Evolutionary conservation across 139 green algal species (phyloP).

Genomic region (Gonium pectorale): DNA sequence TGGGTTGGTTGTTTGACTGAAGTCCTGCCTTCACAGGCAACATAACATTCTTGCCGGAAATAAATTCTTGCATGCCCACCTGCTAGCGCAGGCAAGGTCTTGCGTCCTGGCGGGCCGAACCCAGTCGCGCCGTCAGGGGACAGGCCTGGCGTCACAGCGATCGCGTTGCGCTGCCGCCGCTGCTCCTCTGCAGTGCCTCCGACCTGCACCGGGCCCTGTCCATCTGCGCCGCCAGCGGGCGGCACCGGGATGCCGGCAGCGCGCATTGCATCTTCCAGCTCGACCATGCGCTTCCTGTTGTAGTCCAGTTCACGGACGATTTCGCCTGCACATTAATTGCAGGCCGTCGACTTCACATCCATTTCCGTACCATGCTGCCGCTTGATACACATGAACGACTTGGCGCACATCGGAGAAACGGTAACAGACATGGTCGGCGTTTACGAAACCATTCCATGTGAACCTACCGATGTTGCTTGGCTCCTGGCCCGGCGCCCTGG

Average conservation of each 20-base stretch:
- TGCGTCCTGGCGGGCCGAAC: neutral
- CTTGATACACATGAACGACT: too few relatives aligned
- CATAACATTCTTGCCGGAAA: too few relatives aligned
- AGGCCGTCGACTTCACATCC: too few relatives aligned
- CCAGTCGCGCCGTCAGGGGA: neutral
- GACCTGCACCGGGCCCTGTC: neutral
- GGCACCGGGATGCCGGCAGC: slow-evolving; percentile 16
- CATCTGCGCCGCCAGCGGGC: neutral
- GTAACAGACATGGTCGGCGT: too few relatives aligned
- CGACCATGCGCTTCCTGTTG: neutral
- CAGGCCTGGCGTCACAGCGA: neutral
- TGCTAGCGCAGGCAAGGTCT: neutral
- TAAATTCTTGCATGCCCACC: neutral
- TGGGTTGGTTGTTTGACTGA: too few relatives aligned
- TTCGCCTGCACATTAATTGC: neutral
- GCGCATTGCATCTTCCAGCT: neutral
- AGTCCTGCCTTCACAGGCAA: too few relatives aligned
- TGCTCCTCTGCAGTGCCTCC: neutral
- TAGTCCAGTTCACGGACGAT: slow-evolving; percentile 12
- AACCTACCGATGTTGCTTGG: slow-evolving; percentile 3
- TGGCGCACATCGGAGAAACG: too few relatives aligned
- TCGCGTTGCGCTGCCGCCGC: slow-evolving; percentile 21
- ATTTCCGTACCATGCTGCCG: too few relatives aligned
- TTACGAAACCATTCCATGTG: neutral
- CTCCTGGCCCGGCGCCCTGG: slow-evolving; percentile 18